These are phyloP conservation scores for Epipyxis sp. DNA, from an alignment of 108 stramenopile genomes.

Conservation along the genomic window DNA sequence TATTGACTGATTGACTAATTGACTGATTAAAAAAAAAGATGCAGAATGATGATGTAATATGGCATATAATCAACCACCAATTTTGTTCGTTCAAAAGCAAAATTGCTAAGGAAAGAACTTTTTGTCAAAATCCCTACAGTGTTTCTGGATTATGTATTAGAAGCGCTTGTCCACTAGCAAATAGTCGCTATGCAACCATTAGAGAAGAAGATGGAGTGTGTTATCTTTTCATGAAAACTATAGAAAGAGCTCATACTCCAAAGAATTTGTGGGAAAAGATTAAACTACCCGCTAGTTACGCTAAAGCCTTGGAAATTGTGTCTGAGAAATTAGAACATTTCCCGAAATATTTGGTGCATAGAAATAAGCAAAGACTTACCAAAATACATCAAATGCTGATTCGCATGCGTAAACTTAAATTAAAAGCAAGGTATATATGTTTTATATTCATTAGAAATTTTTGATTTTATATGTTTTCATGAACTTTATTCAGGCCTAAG, in stretches of 20 bases:
- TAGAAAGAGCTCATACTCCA: slow-evolving; percentile 92
- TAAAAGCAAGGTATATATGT: slow-evolving; percentile 65
- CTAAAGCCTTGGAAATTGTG: slow-evolving; percentile 79
- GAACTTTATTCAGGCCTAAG: slow-evolving; percentile 20
- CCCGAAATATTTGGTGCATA: slow-evolving; percentile 73
- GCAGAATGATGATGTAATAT: slow-evolving; percentile 97
- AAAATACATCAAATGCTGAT: slow-evolving; percentile 97
- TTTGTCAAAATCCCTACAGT: slow-evolving; percentile 93
- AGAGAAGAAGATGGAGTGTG: slow-evolving; percentile 81
- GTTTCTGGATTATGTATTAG: slow-evolving; percentile 95
- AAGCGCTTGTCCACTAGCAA: slow-evolving; percentile 88
- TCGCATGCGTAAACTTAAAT: slow-evolving; percentile 87
- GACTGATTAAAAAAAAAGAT: slow-evolving; percentile 50
- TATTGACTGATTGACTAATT: too few relatives aligned
- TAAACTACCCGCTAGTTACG: slow-evolving; percentile 78
- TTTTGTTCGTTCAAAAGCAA: slow-evolving; percentile 94
- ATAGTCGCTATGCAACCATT: slow-evolving; percentile 92
- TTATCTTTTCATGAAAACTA: slow-evolving; percentile 89
- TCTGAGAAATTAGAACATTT: slow-evolving; percentile 89
- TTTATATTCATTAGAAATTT: background rate
- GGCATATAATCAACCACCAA: slow-evolving; percentile 92
- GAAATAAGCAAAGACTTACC: slow-evolving; percentile 95
- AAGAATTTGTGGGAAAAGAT: slow-evolving; percentile 98
- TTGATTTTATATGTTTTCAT: slow-evolving; percentile 3
- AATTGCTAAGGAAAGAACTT: slow-evolving; percentile 76